These are phyloP conservation scores for Blastomyces silverae DNA, from an alignment of 2,329 filamentous ascomycete species.

Conservation along the genomic window DNA sequence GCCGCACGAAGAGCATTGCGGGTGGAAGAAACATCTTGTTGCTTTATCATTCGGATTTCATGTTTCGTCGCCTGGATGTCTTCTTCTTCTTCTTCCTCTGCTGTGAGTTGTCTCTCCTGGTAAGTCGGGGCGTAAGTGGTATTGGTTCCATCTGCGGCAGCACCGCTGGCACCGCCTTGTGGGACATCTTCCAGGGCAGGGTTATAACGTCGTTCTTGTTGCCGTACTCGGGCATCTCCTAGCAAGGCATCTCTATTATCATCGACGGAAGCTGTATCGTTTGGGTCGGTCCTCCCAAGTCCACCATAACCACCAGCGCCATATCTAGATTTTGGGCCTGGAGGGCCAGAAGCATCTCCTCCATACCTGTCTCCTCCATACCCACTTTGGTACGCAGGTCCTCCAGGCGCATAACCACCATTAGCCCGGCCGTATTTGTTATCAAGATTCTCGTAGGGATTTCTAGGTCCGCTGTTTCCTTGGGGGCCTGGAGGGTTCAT, in stretches of 20 bases:
- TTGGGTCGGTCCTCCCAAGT: slow-evolving; percentile 46
- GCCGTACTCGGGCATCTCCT: slow-evolving; percentile 49
- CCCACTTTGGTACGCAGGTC: slow-evolving; percentile 42
- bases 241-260: slow-evolving; percentile 54
- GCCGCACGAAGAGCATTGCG: slow-evolving; percentile 63
- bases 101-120: slow-evolving; percentile 69
- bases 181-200: slow-evolving; percentile 27
- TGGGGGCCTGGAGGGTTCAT: slow-evolving; percentile 16
- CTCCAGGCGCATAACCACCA: slow-evolving; percentile 38
- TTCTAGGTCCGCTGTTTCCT: slow-evolving; percentile 20
- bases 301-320: slow-evolving; percentile 50
- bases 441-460: slow-evolving; percentile 23
- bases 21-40: slow-evolving; percentile 66
- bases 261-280: slow-evolving; percentile 47
- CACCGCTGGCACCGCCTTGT: slow-evolving; percentile 22
- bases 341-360: slow-evolving; percentile 26
- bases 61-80: slow-evolving; percentile 65
- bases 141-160: slow-evolving; percentile 15
- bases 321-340: slow-evolving; percentile 41
- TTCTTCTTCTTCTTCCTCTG: slow-evolving; percentile 69
- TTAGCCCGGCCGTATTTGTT: slow-evolving; percentile 29
- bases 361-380: slow-evolving; percentile 52
- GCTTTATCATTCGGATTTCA: slow-evolving; percentile 68
- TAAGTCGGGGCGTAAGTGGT: slow-evolving; percentile 40
- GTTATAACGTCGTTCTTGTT: slow-evolving; percentile 40